Evolutionary conservation across 2,329 filamentous ascomycete species (phyloP).

Genomic region (Xylaria sp.): DNA sequence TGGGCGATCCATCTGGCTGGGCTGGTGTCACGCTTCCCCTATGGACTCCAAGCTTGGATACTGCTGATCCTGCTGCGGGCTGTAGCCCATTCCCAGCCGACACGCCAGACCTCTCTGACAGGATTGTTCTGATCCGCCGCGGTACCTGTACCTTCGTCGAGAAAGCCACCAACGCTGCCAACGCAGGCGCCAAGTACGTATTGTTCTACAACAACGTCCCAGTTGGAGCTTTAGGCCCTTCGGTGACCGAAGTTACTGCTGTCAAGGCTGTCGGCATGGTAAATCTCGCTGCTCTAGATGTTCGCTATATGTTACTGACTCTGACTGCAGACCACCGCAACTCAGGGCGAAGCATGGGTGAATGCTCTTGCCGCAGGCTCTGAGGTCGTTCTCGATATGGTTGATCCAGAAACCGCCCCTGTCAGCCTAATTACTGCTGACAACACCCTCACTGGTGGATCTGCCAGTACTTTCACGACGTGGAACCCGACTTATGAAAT

Average conservation of each 20-base stretch:
- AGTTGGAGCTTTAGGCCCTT: conserved; percentile 50
- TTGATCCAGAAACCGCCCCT: conserved; percentile 52
- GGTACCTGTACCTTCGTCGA: conserved; percentile 65
- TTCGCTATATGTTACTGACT: conserved; percentile 34
- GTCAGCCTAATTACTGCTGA: conserved; percentile 48
- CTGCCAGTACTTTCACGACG: conserved; percentile 62
- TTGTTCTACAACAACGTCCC: conserved; percentile 68
- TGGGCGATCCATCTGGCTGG: conserved; percentile 56
- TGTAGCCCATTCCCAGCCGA: conserved; percentile 62
- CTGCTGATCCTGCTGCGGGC: conserved; percentile 58
- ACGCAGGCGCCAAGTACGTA: conserved; percentile 67
- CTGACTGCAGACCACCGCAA: conserved; percentile 46
- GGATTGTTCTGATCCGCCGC: conserved; percentile 69
- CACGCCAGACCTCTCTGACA: conserved; percentile 65
- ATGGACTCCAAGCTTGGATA: conserved; percentile 61
- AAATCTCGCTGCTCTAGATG: background rate
- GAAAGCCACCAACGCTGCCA: conserved; percentile 64
- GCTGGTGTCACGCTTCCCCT: conserved; percentile 58
- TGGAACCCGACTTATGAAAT: conserved; percentile 72
- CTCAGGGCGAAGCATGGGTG: conserved; percentile 58
- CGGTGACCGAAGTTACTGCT: conserved; percentile 38
- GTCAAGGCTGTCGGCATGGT: conserved; percentile 45
- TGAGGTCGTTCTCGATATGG: conserved; percentile 57
- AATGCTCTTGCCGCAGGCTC: conserved; percentile 55
- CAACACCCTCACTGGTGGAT: conserved; percentile 61